Conservation (phyloP, 2,329 filamentous ascomycete species). For the Trichoderma cornu-damae region DNA sequence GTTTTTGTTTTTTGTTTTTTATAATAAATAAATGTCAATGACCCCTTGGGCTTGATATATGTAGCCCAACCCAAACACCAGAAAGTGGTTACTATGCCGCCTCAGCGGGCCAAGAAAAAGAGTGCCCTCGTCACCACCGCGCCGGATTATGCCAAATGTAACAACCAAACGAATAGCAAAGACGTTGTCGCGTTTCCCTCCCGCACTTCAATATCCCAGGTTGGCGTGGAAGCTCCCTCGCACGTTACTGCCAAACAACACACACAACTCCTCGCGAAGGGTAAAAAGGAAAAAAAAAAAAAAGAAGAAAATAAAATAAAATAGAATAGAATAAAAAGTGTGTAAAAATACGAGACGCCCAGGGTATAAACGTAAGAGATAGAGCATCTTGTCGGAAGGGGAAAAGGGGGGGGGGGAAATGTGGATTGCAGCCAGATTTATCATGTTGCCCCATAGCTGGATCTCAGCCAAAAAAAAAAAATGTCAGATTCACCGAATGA, state of each 20-base stretch:
- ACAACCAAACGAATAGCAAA: constrained; percentile 19
- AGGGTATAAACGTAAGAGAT: constrained; percentile 14
- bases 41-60: not conserved
- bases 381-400: constrained; percentile 7
- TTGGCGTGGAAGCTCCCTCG: not conserved
- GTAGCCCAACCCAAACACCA: constrained; percentile 5
- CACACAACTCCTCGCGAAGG: constrained; percentile 9
- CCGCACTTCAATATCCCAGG: constrained; percentile 7
- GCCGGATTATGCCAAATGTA: constrained; percentile 30
- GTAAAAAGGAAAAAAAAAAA: not conserved
- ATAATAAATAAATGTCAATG: not conserved
- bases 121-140: constrained; percentile 23
- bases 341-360: constrained; percentile 6
- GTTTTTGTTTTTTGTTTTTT: too few species aligned
- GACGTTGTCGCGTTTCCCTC: constrained; percentile 7
- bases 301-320: not conserved
- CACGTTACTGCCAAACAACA: constrained; percentile 1
- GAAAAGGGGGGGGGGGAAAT: too few species aligned
- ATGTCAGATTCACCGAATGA: constrained; percentile 57
- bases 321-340: too few species aligned
- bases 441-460: not conserved
- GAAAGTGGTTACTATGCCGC: not conserved
- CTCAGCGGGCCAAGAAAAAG: constrained; percentile 1
- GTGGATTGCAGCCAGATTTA: constrained; percentile 10
- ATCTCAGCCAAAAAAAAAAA: not conserved